Evolutionary conservation across 2,329 filamentous ascomycete genomes (phyloP).

Genomic region (Beauveria rudraprayagi): DNA sequence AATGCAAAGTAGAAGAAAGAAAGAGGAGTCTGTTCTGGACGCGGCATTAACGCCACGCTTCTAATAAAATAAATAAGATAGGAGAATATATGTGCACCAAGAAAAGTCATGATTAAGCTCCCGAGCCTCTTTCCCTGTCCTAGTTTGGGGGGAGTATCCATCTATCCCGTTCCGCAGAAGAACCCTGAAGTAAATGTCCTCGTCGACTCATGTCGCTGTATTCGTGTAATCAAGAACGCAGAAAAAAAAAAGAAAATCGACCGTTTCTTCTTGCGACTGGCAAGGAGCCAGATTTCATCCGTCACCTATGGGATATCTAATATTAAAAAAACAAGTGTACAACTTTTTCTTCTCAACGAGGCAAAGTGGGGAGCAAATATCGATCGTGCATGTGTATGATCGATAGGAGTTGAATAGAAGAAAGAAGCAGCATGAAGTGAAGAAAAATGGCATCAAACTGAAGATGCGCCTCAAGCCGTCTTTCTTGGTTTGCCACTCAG

Average conservation of each 20-base stretch:
- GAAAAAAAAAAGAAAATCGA: not conserved
- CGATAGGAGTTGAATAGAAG: not conserved
- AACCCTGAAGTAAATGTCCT: not conserved
- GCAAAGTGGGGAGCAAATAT: not conserved
- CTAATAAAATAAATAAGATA: not conserved
- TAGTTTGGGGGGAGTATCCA: not conserved
- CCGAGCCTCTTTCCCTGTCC: not conserved
- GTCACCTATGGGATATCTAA: not conserved
- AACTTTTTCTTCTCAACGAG: not conserved
- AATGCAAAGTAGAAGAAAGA: not conserved
- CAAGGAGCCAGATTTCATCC: constrained; percentile 1
- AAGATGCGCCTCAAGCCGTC: no score
- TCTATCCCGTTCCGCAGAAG: not conserved
- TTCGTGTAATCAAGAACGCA: constrained; percentile 11
- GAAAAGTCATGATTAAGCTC: not conserved
- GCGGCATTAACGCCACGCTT: not conserved
- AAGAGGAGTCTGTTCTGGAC: constrained; percentile 3
- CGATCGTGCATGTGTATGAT: not conserved
- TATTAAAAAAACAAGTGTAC: constrained; percentile 3
- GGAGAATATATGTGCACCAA: not conserved
- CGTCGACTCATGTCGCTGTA: constrained; percentile 6
- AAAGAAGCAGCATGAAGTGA: not conserved
- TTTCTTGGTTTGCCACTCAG: no score
- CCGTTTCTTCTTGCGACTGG: not conserved
- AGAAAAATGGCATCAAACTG: not conserved